Conservation (phyloP, 2,329 filamentous ascomycete species). For the Aotearoamyces nothofagi region DNA sequence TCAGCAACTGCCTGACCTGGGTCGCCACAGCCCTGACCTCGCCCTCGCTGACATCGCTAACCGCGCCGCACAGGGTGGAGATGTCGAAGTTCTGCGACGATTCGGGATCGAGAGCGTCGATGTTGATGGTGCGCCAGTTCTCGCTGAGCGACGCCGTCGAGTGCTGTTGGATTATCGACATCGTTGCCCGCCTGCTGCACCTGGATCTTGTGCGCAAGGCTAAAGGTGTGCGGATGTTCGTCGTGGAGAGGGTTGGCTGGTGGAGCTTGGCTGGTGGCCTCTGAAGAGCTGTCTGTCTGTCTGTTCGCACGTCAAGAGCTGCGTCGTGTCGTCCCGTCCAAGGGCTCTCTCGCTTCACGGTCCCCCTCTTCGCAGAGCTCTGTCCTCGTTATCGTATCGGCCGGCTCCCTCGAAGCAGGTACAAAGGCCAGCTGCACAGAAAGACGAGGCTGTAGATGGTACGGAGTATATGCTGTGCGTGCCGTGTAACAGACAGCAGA, state of each 20-base stretch:
- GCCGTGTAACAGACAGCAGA: too few relatives aligned
- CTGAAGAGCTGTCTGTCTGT: too few relatives aligned
- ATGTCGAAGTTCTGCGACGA: conserved; percentile 85
- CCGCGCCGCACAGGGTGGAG: conserved; percentile 64
- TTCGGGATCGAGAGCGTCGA: conserved; percentile 82
- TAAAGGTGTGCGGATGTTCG: not conserved
- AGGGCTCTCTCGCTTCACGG: not conserved
- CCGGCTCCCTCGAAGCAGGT: too few relatives aligned
- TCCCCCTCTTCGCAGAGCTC: not conserved
- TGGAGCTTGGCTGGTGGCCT: not conserved
- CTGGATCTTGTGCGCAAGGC: not conserved
- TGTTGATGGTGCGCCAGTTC: conserved; percentile 79
- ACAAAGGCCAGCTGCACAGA: too few relatives aligned
- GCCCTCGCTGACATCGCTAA: conserved; percentile 57
- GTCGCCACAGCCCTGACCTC: conserved; percentile 65
- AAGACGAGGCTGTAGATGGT: too few relatives aligned
- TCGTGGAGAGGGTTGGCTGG: not conserved
- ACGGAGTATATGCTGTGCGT: too few relatives aligned
- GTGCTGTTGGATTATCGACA: conserved; percentile 56
- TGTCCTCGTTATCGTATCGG: too few relatives aligned
- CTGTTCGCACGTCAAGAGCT: too few relatives aligned
- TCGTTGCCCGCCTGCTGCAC: conserved; percentile 15
- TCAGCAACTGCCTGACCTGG: conserved; percentile 76
- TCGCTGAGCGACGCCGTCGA: conserved; percentile 43
- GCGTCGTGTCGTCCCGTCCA: not conserved